These are phyloP conservation scores for Mrakia hoshinonis DNA, from an alignment of 768 basidiomycete species.

Conservation along the genomic window DNA sequence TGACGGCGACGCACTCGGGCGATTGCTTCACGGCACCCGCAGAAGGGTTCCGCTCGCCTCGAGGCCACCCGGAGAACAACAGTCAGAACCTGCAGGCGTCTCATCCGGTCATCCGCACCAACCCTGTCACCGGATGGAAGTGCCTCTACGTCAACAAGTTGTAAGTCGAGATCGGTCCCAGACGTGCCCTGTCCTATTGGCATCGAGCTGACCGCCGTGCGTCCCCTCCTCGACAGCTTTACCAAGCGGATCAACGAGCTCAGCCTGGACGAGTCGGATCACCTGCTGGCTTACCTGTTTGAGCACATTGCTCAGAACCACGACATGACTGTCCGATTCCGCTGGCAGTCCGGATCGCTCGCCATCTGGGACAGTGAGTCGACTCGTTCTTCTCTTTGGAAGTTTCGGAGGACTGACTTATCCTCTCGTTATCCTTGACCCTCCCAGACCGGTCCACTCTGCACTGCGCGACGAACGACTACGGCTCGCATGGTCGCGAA, in stretches of 20 bases:
- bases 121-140: conserved; percentile 57
- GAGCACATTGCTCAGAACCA: conserved; percentile 52
- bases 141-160: conserved; percentile 41
- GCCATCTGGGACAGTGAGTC: conserved; percentile 57
- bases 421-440: neutral
- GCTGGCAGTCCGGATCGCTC: conserved; percentile 50
- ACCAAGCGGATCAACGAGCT: conserved; percentile 53
- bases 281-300: conserved; percentile 48
- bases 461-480: conserved; percentile 28
- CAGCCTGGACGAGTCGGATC: conserved; percentile 50
- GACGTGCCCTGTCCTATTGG: no score
- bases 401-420: neutral
- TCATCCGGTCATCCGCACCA: conserved; percentile 49
- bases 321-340: conserved; percentile 49
- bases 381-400: conserved; percentile 32
- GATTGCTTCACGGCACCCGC: conserved; percentile 33
- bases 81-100: conserved; percentile 48
- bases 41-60: conserved; percentile 33
- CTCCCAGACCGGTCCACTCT: neutral
- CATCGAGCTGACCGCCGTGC: no score
- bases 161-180: no score
- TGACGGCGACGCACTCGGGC: conserved; percentile 51
- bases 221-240: no score
- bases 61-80: conserved; percentile 52
- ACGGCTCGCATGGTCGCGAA: neutral